phyloP scores from a whole-genome alignment of 129 eudicot species.

The Cynara cardunculus region DNA sequence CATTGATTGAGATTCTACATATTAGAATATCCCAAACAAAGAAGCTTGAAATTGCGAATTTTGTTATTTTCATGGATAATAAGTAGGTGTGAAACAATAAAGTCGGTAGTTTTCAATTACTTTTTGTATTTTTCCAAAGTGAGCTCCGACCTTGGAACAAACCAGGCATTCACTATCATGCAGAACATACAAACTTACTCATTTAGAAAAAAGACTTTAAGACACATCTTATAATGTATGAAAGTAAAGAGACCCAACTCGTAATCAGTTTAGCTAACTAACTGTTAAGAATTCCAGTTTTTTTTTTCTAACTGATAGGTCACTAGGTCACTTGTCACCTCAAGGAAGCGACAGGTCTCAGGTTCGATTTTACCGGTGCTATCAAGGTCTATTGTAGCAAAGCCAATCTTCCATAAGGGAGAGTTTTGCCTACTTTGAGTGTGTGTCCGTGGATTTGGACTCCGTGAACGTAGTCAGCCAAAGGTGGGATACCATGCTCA shows the following conservation, averaged over 20 bases:
- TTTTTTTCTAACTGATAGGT: neutral
- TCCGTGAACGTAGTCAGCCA: neutral
- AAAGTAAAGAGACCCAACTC: neutral
- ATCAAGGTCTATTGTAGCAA: neutral
- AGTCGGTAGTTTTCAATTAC: neutral
- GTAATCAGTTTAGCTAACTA: neutral
- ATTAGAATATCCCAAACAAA: neutral
- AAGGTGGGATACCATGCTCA: neutral
- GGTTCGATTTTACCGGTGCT: neutral
- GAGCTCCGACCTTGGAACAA: neutral
- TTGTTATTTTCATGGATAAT: neutral
- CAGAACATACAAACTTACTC: neutral
- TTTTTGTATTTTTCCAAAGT: neutral
- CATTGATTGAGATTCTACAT: neutral
- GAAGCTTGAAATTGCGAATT: neutral
- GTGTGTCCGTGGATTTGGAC: neutral
- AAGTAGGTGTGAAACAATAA: neutral
- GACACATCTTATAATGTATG: neutral
- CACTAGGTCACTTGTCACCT: neutral
- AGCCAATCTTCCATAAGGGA: neutral
- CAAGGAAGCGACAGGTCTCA: neutral
- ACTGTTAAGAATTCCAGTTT: neutral
- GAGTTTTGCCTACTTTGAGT: neutral
- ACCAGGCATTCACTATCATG: neutral
- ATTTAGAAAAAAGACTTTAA: neutral